Percentiles rank a stretch among this genome's conserved stretches.
Evolutionary conservation across 2,329 filamentous ascomycete genomes (phyloP).

Genomic region (Neoscytalidium dimidiatum): DNA sequence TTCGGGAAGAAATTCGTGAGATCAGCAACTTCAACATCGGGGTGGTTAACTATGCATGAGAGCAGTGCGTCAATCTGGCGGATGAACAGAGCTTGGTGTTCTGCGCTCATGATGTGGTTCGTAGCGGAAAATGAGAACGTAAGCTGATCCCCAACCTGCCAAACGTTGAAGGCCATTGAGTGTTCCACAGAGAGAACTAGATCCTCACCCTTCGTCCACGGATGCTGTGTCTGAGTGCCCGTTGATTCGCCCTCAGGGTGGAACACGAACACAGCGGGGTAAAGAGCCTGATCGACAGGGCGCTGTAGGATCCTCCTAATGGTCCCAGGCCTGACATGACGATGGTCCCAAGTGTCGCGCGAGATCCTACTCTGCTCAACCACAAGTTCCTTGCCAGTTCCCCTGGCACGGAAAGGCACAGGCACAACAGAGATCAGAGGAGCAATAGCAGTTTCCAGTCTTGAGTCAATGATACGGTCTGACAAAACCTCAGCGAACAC

Average conservation of each 20-base stretch:
- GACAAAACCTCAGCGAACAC: conserved; percentile 28
- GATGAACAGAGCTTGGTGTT: conserved; percentile 33
- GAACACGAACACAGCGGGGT: conserved; percentile 38
- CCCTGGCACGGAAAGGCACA: conserved; percentile 32
- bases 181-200: conserved; percentile 44
- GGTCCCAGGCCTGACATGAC: conserved; percentile 33
- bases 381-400: conserved; percentile 29
- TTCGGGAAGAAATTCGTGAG: conserved; percentile 28
- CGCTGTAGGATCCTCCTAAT: conserved; percentile 31
- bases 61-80: conserved; percentile 34
- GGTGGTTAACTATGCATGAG: conserved; percentile 29
- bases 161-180: conserved; percentile 43
- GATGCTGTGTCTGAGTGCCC: conserved; percentile 15
- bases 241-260: conserved; percentile 24
- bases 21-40: conserved; percentile 28
- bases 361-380: conserved; percentile 30
- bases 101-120: conserved; percentile 27
- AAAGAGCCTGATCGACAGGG: conserved; percentile 30
- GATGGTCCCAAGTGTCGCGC: conserved; percentile 29
- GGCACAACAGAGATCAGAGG: conserved; percentile 38
- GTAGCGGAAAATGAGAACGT: conserved; percentile 30
- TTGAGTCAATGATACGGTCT: conserved; percentile 30
- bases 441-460: conserved; percentile 32
- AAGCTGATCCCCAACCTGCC: conserved; percentile 25
- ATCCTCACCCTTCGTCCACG: conserved; percentile 34